A percentile compares a stretch with the other conserved stretches of the same genome.
Conservation (phyloP, 805 yeast species). For the Cyberlindnera saturnus region DNA sequence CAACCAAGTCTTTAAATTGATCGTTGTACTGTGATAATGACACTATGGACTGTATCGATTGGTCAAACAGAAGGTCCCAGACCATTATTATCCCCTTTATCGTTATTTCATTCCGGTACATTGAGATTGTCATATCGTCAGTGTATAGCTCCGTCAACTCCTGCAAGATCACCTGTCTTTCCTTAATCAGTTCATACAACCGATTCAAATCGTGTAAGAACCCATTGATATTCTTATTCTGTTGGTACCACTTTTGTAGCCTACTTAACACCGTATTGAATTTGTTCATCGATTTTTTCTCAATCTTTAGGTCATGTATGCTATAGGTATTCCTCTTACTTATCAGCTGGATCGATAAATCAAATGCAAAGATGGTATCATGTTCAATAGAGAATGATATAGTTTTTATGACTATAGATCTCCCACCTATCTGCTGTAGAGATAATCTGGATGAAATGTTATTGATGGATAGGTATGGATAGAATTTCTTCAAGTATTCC, state of each 20-base stretch:
- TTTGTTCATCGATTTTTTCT: conserved; percentile 17
- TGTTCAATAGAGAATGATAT: conserved; percentile 15
- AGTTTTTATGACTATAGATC: conserved; percentile 12
- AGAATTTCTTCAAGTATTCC: conserved; percentile 18
- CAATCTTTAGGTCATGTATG: conserved; percentile 7
- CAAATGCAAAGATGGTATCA: conserved; percentile 6
- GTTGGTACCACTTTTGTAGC: conserved; percentile 3
- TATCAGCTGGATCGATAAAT: conserved; percentile 11
- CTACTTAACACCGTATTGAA: conserved; percentile 14
- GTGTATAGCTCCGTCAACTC: conserved; percentile 1
- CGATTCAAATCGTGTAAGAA: conserved; percentile 16
- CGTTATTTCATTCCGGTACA: neutral
- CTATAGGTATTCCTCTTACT: conserved; percentile 9
- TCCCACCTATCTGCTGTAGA: conserved; percentile 9
- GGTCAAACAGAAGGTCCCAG: conserved; percentile 13
- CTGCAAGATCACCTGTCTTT: conserved; percentile 7
- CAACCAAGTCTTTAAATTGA: conserved; percentile 10
- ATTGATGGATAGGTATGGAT: conserved; percentile 15
- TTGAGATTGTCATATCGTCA: neutral
- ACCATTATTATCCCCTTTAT: neutral
- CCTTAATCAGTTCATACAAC: conserved; percentile 9
- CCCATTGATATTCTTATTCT: conserved; percentile 17
- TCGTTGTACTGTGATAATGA: conserved; percentile 8
- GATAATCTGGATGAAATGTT: conserved; percentile 12
- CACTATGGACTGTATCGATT: neutral